Evolutionary conservation across 139 green algal species (phyloP).

Genomic region (Chlamydomonas incerta): DNA sequence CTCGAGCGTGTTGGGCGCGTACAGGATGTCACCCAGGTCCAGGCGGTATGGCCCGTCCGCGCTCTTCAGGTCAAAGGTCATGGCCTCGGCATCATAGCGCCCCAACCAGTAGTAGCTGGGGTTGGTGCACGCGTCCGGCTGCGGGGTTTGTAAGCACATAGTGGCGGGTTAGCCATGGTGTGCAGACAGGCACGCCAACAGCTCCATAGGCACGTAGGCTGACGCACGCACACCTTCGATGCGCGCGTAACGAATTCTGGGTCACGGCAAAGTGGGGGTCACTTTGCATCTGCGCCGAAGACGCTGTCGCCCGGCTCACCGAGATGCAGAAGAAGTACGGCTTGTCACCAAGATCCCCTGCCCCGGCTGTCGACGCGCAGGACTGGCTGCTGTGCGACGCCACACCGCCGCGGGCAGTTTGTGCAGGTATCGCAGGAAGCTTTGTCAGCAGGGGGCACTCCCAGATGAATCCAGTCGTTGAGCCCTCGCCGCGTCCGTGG

Average conservation of each 20-base stretch:
- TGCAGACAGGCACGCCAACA: neutral
- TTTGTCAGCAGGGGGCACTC: slow-evolving; percentile 64
- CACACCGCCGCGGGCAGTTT: too few relatives aligned
- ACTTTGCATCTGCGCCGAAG: too few relatives aligned
- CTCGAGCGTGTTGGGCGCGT: slow-evolving; percentile 72
- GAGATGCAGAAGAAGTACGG: slow-evolving; percentile 58
- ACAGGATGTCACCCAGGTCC: slow-evolving; percentile 75
- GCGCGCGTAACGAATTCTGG: too few relatives aligned
- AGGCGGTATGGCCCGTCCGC: slow-evolving; percentile 62
- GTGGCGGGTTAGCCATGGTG: too few relatives aligned
- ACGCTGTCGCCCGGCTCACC: too few relatives aligned
- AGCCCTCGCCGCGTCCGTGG: slow-evolving; percentile 15
- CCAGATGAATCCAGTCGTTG: slow-evolving; percentile 60
- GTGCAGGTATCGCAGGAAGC: slow-evolving; percentile 24
- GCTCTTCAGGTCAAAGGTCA: slow-evolving; percentile 25
- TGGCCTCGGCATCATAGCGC: neutral
- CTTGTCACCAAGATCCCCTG: neutral
- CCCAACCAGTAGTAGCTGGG: slow-evolving; percentile 72
- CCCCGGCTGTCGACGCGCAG: neutral
- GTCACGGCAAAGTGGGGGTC: too few relatives aligned
- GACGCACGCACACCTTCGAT: too few relatives aligned
- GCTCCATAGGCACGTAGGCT: neutral
- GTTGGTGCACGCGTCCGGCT: slow-evolving; percentile 74
- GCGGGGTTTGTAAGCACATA: too few relatives aligned
- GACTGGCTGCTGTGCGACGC: neutral